Base-by-base conservation (phyloP, 177 flowering plant species). In the Tripterygium wilfordii region DNA sequence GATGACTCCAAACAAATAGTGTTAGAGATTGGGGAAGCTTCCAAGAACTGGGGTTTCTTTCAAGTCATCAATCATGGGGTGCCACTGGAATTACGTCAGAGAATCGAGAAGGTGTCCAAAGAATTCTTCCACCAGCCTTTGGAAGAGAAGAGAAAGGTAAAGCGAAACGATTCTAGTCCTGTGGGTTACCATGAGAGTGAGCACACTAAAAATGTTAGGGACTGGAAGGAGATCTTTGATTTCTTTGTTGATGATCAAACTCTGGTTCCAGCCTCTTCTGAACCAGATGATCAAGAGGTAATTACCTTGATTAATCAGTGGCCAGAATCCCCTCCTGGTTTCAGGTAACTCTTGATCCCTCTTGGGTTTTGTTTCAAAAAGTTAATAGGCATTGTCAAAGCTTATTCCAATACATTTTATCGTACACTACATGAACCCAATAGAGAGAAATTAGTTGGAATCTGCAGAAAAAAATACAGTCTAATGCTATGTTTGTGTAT, bases 221-320 rank as follows among this genome's bases (percentile, higher is more conserved):
- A 85, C 49, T 85, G 95, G 95, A 82, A 80, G 57, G 87, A 85
- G 43, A 79, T 85, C 8, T 78, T 78, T 45, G 90, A 85, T 39
- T 69, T 59, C 15, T 30, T 53, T 3, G 51, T 65, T 9, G 12
- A 19, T 42, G 66, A 68, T 20, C 78, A 76, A 2, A 52, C 66
- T 0, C 30, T 70, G 1, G 15, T 75, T 19, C 76, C 85, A 0
- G 72, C 73, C 19, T 77, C 82, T 3, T 64, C 32, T 40, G 77
- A 72, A 5, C 58, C 62, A 17, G 69, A 63, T 3, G 78, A 78
- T 26, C 10, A 48, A 0, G 61, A 50, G 8, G 15, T 70, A n/a
- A 67, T 42, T 22, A 19, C 38, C 26, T 20, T 72, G 54, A 30
- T 24, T 15, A 86, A 83, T 37, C 78, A 67, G 51, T 83, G 88